Evolutionary conservation across 1,139 yeast species (phyloP).

Genomic region (Chernovozyma sophiae-reginae): DNA sequence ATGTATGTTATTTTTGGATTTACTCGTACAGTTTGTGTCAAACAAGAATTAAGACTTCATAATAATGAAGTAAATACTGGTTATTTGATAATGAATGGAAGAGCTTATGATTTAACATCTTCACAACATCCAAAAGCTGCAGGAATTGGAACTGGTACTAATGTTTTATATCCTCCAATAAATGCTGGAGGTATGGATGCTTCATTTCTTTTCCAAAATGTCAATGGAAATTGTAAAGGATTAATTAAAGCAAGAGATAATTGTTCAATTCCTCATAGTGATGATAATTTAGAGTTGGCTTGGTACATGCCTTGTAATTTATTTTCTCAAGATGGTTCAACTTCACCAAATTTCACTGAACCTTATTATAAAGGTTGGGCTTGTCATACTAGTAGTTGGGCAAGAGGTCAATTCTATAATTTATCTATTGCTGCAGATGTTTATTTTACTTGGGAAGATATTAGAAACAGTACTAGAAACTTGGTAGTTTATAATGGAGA

Average conservation of each 20-base stretch:
- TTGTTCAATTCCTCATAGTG: conserved; percentile 64
- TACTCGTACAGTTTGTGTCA: conserved; percentile 76
- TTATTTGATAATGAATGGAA: conserved; percentile 75
- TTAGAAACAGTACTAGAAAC: conserved; percentile 65
- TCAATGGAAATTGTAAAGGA: conserved; percentile 87
- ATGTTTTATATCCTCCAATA: conserved; percentile 76
- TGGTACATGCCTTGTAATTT: conserved; percentile 96
- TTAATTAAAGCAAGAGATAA: conserved; percentile 70
- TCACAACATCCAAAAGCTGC: conserved; percentile 80
- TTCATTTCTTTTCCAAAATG: conserved; percentile 87
- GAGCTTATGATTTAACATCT: conserved; percentile 65
- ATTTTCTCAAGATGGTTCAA: conserved; percentile 65
- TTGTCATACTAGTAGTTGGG: conserved; percentile 74
- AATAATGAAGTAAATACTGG: conserved; percentile 56
- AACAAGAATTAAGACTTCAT: conserved; percentile 47
- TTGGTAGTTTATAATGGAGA: conserved; percentile 84
- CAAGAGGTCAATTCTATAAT: conserved; percentile 65
- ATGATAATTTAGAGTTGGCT: conserved; percentile 58
- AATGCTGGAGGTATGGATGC: conserved; percentile 91
- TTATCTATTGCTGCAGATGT: conserved; percentile 69
- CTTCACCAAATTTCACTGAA: conserved; percentile 56
- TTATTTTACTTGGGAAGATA: conserved; percentile 86
- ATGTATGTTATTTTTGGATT: conserved; percentile 92
- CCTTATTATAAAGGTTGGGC: conserved; percentile 80
- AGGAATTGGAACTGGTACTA: conserved; percentile 65